phyloP scores from a whole-genome alignment of 805 yeast species.

The Scheffersomyces lignosus region DNA sequence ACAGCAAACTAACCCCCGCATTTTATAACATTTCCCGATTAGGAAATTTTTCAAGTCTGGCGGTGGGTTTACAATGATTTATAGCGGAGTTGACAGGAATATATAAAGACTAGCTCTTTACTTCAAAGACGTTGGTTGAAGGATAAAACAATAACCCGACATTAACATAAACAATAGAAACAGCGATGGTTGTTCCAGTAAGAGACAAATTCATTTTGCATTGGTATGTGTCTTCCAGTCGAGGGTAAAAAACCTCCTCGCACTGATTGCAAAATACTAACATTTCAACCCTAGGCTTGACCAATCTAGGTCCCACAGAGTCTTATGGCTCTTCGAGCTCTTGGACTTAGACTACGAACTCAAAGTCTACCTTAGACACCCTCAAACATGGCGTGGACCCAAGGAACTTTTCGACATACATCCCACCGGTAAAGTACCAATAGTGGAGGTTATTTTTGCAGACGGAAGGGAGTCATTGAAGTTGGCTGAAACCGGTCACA shows the following conservation, averaged over 20 bases:
- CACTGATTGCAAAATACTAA: neutral
- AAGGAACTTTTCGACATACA: constrained; percentile 49
- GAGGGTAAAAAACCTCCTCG: constrained; percentile 1
- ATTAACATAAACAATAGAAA: neutral
- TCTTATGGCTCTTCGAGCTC: constrained; percentile 66
- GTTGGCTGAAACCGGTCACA: constrained; percentile 39
- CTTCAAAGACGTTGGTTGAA: neutral
- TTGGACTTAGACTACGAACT: constrained; percentile 55
- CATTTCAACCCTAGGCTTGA: constrained; percentile 37
- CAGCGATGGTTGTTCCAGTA: neutral
- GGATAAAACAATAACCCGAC: neutral
- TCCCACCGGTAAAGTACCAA: constrained; percentile 65
- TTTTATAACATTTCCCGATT: no score
- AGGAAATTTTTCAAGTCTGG: no score
- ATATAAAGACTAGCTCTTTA: no score
- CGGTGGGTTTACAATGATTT: no score
- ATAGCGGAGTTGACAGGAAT: no score
- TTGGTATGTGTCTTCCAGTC: constrained; percentile 22
- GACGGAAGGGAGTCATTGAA: constrained; percentile 36
- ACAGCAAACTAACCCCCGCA: no score
- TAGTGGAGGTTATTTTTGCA: constrained; percentile 43
- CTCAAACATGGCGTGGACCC: constrained; percentile 41
- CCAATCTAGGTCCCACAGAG: constrained; percentile 59
- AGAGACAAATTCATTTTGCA: constrained; percentile 25
- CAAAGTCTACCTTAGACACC: constrained; percentile 51